A percentile compares a stretch with the other conserved stretches of the same genome.
These are phyloP conservation scores for Diaporthe aspalathi DNA, from an alignment of 2,329 filamentous ascomycete species.

Conservation along the genomic window DNA sequence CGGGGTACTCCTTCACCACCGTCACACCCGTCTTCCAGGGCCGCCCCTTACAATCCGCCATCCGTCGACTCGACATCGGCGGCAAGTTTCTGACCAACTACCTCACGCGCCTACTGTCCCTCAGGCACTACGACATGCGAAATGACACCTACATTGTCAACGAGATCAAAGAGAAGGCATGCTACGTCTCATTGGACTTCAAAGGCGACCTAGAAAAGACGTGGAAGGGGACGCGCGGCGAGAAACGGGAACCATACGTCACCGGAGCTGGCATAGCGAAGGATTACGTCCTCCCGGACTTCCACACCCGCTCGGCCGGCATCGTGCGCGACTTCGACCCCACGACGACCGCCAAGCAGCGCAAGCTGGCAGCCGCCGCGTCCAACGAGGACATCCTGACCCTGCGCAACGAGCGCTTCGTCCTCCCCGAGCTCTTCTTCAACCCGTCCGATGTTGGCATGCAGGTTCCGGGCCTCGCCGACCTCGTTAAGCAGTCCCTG, in stretches of 20 bases:
- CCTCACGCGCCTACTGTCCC: conserved; percentile 86
- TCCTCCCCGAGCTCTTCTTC: conserved; percentile 90
- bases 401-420: conserved; percentile 91
- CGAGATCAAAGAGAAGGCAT: conserved; percentile 92
- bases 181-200: conserved; percentile 86
- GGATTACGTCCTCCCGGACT: conserved; percentile 93
- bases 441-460: conserved; percentile 87
- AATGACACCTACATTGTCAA: conserved; percentile 95
- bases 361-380: conserved; percentile 57
- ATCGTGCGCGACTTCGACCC: conserved; percentile 83
- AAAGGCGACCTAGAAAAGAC: conserved; percentile 79
- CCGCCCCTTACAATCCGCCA: conserved; percentile 80
- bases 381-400: conserved; percentile 83
- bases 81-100: conserved; percentile 95
- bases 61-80: conserved; percentile 88
- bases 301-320: conserved; percentile 70
- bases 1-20: conserved; percentile 92
- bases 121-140: conserved; percentile 94
- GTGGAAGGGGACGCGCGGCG: conserved; percentile 81
- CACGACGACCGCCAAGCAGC: conserved; percentile 60
- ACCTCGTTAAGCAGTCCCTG: conserved; percentile 84
- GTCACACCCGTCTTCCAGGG: conserved; percentile 88
- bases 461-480: conserved; percentile 82
- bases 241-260: conserved; percentile 62
- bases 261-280: conserved; percentile 75